Conservation (phyloP, 768 basidiomycete species). For the Dioszegia aurantiaca region DNA sequence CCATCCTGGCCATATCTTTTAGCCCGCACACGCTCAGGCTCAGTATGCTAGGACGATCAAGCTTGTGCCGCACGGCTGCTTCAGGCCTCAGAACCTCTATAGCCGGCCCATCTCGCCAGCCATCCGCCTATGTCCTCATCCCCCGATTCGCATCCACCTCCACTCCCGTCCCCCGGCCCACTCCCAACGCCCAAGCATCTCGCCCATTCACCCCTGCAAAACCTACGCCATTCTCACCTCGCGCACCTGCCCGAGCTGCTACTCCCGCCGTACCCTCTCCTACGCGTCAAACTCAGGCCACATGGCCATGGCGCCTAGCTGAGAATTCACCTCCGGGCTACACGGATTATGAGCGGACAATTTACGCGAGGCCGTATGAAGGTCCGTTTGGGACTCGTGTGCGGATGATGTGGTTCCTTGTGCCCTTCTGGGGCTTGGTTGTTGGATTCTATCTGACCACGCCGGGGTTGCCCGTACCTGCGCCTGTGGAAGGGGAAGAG, state of each 20-base stretch:
- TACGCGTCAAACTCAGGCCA: background rate
- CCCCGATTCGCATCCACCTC: conserved; percentile 4
- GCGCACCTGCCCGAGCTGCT: background rate
- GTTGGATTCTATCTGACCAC: conserved; percentile 14
- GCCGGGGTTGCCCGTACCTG: background rate
- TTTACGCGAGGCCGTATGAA: conserved; percentile 16
- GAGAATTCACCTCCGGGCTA: background rate
- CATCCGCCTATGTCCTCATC: background rate
- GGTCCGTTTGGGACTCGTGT: conserved; percentile 13
- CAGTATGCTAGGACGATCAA: background rate
- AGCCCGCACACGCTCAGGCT: too few relatives aligned
- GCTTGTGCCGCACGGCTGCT: background rate
- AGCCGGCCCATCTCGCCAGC: conserved; percentile 2
- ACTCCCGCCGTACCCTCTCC: background rate
- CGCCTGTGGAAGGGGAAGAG: background rate
- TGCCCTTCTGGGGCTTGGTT: conserved; percentile 10
- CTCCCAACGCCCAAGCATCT: conserved; percentile 1
- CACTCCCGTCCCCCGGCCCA: background rate
- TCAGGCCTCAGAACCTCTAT: conserved; percentile 8
- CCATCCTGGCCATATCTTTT: too few relatives aligned
- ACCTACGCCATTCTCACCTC: background rate
- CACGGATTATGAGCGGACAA: conserved; percentile 14
- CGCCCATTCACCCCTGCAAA: background rate
- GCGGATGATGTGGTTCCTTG: conserved; percentile 18
- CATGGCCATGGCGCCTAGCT: conserved; percentile 17